These are phyloP conservation scores for Podosphaera fusca DNA, from an alignment of 2,329 filamentous ascomycete genomes.

Conservation along the genomic window DNA sequence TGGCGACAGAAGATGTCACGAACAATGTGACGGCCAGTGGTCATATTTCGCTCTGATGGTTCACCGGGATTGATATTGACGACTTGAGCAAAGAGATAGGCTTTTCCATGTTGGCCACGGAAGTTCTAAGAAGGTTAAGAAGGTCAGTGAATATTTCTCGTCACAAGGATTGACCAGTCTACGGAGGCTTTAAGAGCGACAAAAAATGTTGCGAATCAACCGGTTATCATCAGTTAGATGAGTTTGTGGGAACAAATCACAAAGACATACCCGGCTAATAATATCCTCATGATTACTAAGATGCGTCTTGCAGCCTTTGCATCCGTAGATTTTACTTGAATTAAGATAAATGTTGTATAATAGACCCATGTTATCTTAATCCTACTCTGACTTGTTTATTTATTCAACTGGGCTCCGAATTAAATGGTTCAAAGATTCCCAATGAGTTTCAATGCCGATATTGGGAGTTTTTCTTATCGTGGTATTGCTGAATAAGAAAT, in stretches of 20 bases:
- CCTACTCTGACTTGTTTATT: background rate
- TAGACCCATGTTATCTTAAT: slow-evolving; percentile 45
- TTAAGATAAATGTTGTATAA: slow-evolving; percentile 81
- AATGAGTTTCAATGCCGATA: too few species aligned
- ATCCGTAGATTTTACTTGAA: slow-evolving; percentile 72
- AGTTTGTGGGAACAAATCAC: background rate
- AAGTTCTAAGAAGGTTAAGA: slow-evolving; percentile 46
- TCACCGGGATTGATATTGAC: slow-evolving; percentile 75
- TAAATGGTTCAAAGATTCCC: too few species aligned
- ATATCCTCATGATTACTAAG: slow-evolving; percentile 91
- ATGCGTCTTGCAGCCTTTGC: slow-evolving; percentile 87
- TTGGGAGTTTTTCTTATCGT: too few species aligned
- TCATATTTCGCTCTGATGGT: slow-evolving; percentile 92
- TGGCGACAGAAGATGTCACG: slow-evolving; percentile 80
- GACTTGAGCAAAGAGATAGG: slow-evolving; percentile 83
- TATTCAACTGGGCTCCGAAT: too few species aligned
- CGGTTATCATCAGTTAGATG: background rate
- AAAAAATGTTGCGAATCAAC: background rate
- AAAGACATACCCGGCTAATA: slow-evolving; percentile 54
- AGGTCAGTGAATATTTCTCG: background rate
- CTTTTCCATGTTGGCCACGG: slow-evolving; percentile 92
- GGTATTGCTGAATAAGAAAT: too few species aligned
- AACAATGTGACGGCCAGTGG: slow-evolving; percentile 81
- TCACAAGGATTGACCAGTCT: background rate
- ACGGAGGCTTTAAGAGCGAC: background rate